Evolutionary conservation across 2,329 filamentous ascomycete genomes (phyloP).

Genomic region (Fusarium sp.): DNA sequence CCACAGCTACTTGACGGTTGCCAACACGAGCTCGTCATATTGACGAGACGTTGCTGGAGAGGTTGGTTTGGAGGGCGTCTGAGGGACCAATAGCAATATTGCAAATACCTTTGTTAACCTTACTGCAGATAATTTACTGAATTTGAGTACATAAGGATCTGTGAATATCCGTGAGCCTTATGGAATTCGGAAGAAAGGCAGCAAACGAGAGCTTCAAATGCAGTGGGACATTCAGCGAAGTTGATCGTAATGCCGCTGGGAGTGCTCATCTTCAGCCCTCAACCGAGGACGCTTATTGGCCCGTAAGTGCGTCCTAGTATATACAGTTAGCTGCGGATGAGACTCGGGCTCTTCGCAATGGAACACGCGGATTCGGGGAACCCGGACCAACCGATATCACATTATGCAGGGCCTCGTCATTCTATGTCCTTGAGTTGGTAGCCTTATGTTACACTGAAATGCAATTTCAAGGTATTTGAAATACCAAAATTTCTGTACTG

Average conservation of each 20-base stretch:
- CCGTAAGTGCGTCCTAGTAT: fast-evolving
- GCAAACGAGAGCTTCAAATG: not conserved
- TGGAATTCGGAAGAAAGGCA: not conserved
- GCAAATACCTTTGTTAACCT: not conserved
- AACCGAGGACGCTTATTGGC: not conserved
- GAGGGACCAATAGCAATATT: not conserved
- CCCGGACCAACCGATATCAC: not conserved
- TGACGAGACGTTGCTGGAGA: not conserved
- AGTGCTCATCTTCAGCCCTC: not conserved
- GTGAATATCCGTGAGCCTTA: not conserved
- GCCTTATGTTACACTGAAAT: not conserved
- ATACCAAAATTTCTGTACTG: not conserved
- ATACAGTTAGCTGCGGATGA: not conserved
- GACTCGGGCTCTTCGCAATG: not conserved
- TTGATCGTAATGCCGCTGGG: too few relatives aligned
- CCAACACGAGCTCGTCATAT: not conserved
- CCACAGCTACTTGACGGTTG: not conserved
- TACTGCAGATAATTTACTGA: not conserved
- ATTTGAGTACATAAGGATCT: not conserved
- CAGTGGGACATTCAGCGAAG: not conserved
- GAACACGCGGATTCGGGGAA: not conserved
- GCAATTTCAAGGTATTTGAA: not conserved
- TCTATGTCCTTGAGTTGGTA: fast-evolving
- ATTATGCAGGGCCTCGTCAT: not conserved
- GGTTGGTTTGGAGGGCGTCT: not conserved